Evolutionary conservation across 2,329 filamentous ascomycete species (phyloP).

Genomic region (Stemphylium vesicarium): DNA sequence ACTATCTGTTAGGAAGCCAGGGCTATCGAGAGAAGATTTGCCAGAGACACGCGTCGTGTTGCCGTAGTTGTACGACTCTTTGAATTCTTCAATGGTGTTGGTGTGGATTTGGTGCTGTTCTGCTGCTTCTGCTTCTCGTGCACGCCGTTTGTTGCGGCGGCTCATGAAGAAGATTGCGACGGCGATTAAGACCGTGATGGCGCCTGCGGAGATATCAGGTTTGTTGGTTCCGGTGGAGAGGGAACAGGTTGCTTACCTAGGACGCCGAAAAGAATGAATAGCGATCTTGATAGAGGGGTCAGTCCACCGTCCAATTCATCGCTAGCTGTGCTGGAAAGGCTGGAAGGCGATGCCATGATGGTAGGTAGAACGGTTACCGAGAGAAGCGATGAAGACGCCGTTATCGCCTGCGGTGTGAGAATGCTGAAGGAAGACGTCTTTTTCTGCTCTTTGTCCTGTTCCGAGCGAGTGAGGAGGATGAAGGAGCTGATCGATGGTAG

Average conservation of each 20-base stretch:
- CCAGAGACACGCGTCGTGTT: background rate
- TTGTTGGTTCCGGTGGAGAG: background rate
- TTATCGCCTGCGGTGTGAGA: background rate
- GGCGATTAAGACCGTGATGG: constrained; percentile 11
- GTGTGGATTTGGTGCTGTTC: background rate
- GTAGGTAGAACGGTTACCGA: background rate
- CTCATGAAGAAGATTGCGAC: constrained; percentile 9
- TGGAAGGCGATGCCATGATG: background rate
- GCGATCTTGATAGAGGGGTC: constrained; percentile 8
- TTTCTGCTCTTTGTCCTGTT: constrained; percentile 4
- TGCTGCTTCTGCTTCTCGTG: background rate
- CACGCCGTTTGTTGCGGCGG: constrained; percentile 4
- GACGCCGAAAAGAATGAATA: constrained; percentile 17
- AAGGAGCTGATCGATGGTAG: constrained; percentile 6
- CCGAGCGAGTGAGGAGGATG: constrained; percentile 8
- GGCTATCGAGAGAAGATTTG: background rate
- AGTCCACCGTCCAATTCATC: constrained; percentile 3
- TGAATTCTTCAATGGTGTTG: background rate
- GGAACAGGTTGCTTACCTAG: constrained; percentile 1
- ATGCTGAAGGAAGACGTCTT: background rate
- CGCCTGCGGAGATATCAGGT: constrained; percentile 4
- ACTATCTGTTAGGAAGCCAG: constrained; percentile 8
- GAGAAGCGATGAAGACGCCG: background rate
- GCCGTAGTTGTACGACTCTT: background rate
- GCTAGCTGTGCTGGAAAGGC: background rate